Percentiles rank a stretch among this genome's conserved stretches.
phyloP scores from a whole-genome alignment of 352 stramenopile species.

The Globisporangium iwayamae region DNA sequence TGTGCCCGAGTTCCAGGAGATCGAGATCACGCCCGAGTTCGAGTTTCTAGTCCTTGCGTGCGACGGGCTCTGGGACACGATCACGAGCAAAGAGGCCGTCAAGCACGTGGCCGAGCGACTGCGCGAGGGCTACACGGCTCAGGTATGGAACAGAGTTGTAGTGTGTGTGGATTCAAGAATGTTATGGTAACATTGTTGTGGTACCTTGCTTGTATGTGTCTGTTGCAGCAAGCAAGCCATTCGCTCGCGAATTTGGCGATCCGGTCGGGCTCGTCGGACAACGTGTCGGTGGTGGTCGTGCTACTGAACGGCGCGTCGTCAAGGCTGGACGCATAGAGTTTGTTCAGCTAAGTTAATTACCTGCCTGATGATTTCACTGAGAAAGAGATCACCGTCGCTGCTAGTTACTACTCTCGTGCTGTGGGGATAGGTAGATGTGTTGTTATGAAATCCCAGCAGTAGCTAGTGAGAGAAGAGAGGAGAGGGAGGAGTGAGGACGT shows the following conservation, averaged over 20 bases:
- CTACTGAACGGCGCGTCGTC: conserved; percentile 49
- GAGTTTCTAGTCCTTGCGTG: conserved; percentile 91
- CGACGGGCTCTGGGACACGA: conserved; percentile 91
- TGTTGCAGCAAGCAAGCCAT: conserved; percentile 65
- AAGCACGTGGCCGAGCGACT: conserved; percentile 74
- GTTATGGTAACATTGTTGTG: not conserved
- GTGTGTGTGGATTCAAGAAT: not conserved
- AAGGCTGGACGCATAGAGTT: conserved; percentile 16
- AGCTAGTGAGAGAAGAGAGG: not conserved
- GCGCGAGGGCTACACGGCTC: conserved; percentile 60
- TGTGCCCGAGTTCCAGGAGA: conserved; percentile 86
- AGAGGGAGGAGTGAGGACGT: not conserved
- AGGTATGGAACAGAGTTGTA: conserved; percentile 25
- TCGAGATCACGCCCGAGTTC: conserved; percentile 86
- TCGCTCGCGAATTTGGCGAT: conserved; percentile 84
- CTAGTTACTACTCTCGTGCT: not conserved
- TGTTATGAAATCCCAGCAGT: not conserved
- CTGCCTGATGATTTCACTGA: too few relatives aligned
- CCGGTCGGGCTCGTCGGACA: conserved; percentile 83
- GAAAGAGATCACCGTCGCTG: not conserved
- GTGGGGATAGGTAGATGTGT: not conserved
- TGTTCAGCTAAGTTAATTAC: not conserved
- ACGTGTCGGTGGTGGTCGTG: conserved; percentile 86
- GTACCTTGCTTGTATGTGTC: not conserved
- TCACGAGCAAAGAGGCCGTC: conserved; percentile 91